Evolutionary conservation across 2,329 filamentous ascomycete species (phyloP).

Genomic region (Aspergillus ustus): DNA sequence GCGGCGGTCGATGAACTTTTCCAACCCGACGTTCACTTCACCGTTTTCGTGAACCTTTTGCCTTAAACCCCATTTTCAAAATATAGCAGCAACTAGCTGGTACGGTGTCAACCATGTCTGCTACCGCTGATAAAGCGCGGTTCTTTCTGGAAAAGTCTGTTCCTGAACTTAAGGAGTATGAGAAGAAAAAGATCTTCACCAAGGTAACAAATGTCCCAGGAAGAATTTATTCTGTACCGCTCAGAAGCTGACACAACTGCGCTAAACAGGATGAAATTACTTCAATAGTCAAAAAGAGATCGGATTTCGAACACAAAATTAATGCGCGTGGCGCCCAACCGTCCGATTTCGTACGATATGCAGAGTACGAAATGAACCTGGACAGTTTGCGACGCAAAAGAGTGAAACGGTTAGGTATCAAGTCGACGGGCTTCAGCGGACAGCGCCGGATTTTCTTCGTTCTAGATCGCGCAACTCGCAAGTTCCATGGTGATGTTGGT

Average conservation of each 20-base stretch:
- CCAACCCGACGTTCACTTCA: background rate
- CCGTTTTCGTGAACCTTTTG: background rate
- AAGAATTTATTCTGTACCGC: background rate
- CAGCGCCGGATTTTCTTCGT: constrained; percentile 87
- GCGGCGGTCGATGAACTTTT: constrained; percentile 40
- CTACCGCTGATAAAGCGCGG: constrained; percentile 88
- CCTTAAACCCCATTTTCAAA: background rate
- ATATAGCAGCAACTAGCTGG: background rate
- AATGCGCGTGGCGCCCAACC: constrained; percentile 79
- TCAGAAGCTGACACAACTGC: constrained; percentile 17
- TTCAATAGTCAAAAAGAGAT: constrained; percentile 85
- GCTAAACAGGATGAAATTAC: constrained; percentile 77
- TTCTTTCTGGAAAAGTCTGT: constrained; percentile 93
- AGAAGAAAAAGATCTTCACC: constrained; percentile 88
- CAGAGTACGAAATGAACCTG: constrained; percentile 68
- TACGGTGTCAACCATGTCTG: constrained; percentile 64
- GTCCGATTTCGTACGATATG: constrained; percentile 82
- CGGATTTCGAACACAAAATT: constrained; percentile 89
- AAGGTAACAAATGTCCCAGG: constrained; percentile 57
- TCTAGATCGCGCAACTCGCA: constrained; percentile 81
- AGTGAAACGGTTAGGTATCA: constrained; percentile 78
- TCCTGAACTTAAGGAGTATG: constrained; percentile 88
- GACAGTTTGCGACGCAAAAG: constrained; percentile 82
- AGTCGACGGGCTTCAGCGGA: constrained; percentile 70
- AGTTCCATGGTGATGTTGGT: constrained; percentile 78